These are phyloP conservation scores for Somion occarium DNA, from an alignment of 1,284 basidiomycete species.

Conservation along the genomic window DNA sequence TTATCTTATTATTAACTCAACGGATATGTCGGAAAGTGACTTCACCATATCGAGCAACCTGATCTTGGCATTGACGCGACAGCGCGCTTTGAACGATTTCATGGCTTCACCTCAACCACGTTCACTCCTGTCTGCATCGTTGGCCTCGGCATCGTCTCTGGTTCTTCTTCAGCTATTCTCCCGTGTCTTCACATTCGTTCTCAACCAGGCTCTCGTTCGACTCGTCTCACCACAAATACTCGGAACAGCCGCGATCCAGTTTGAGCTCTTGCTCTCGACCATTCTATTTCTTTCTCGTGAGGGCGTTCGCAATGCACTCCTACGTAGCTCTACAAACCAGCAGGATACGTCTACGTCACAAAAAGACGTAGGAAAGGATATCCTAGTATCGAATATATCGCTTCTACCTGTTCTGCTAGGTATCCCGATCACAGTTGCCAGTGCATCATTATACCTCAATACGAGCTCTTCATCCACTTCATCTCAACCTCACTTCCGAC, in stretches of 20 bases:
- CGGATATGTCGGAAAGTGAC: neutral
- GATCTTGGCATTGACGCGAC: neutral
- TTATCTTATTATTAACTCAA: neutral
- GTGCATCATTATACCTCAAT: conserved; percentile 24
- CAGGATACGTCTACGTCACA: neutral
- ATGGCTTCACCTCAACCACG: conserved; percentile 6
- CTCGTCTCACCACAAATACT: conserved; percentile 84
- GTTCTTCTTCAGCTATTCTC: conserved; percentile 85
- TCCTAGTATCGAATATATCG: conserved; percentile 26
- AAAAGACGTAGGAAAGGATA: neutral
- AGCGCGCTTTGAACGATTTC: neutral
- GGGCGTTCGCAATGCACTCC: conserved; percentile 81
- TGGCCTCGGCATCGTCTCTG: conserved; percentile 72
- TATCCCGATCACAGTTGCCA: conserved; percentile 25
- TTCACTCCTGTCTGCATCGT: conserved; percentile 23
- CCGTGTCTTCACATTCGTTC: conserved; percentile 78
- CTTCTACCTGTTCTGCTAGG: conserved; percentile 29
- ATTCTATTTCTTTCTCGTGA: conserved; percentile 92
- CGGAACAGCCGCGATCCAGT: conserved; percentile 82
- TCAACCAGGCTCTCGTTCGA: conserved; percentile 87
- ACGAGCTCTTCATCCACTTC: conserved; percentile 23
- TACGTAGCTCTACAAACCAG: conserved; percentile 30
- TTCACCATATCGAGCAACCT: neutral
- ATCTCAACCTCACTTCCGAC: conserved; percentile 59
- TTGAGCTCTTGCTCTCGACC: conserved; percentile 83